Percentiles rank a stretch among this genome's conserved stretches.
These are phyloP conservation scores for Pyricularia sp. DNA, from an alignment of 2,329 filamentous ascomycete species.

Conservation along the genomic window DNA sequence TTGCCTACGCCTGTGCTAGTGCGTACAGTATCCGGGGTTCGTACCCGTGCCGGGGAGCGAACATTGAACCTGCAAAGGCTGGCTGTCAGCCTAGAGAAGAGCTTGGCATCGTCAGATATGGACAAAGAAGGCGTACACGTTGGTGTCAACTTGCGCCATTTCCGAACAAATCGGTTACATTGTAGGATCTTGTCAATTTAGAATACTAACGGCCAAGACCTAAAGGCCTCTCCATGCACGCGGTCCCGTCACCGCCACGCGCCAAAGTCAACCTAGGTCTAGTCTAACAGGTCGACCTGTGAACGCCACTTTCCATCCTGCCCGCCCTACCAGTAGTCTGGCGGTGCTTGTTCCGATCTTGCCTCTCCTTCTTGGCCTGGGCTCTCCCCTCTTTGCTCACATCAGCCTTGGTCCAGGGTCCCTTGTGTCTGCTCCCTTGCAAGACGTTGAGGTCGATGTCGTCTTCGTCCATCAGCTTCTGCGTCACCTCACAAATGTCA, in stretches of 20 bases:
- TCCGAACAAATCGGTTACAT: background rate
- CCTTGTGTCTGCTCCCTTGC: constrained; percentile 15
- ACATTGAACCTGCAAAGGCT: background rate
- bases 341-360: background rate
- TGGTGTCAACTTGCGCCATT: background rate
- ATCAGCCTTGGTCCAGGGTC: background rate
- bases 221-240: background rate
- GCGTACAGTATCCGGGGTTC: background rate
- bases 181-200: background rate
- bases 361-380: constrained; percentile 3
- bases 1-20: background rate
- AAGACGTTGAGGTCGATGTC: constrained; percentile 36
- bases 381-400: constrained; percentile 3
- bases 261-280: background rate
- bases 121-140: background rate
- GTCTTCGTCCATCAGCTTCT: constrained; percentile 43
- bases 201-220: background rate
- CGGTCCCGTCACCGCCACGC: background rate
- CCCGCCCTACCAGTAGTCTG: constrained; percentile 5
- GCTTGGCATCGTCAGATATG: background rate
- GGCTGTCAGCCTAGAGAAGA: background rate
- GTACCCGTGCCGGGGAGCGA: background rate
- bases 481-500: constrained; percentile 47
- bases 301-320: constrained; percentile 15
- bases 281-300: constrained; percentile 13